These are phyloP conservation scores for Colletotrichum plurivorum DNA, from an alignment of 2,329 filamentous ascomycete species.

Conservation along the genomic window DNA sequence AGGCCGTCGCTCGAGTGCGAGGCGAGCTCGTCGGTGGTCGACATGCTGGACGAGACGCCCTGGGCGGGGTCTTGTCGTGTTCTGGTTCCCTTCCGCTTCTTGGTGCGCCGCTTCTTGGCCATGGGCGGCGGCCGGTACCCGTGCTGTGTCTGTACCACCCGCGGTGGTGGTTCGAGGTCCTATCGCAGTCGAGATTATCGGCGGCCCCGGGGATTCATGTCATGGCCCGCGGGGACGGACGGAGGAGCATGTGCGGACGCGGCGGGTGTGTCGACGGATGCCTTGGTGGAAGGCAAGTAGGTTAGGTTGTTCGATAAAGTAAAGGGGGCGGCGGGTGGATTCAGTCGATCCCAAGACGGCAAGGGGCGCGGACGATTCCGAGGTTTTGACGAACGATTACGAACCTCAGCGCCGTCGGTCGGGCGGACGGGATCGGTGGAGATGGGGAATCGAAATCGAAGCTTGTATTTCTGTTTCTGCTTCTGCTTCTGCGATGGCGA, in stretches of 20 bases:
- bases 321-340: slow-evolving; percentile 20
- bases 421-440: slow-evolving; percentile 8
- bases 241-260: slow-evolving; percentile 10
- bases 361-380: slow-evolving; percentile 6
- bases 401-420: slow-evolving; percentile 20
- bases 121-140: slow-evolving; percentile 48
- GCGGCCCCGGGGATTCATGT: slow-evolving; percentile 33
- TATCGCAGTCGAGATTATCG: slow-evolving; percentile 29
- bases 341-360: slow-evolving; percentile 9
- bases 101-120: slow-evolving; percentile 51
- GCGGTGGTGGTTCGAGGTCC: slow-evolving; percentile 18
- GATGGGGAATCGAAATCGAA: not conserved
- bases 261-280: not conserved
- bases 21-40: slow-evolving; percentile 50
- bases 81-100: slow-evolving; percentile 47
- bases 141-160: slow-evolving; percentile 36
- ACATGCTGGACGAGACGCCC: slow-evolving; percentile 45
- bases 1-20: slow-evolving; percentile 52
- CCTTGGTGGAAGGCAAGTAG: no score
- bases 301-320: slow-evolving; percentile 6
- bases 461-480: not conserved
- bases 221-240: slow-evolving; percentile 16
- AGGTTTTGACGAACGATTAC: slow-evolving; percentile 15
- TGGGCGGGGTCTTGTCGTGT: slow-evolving; percentile 38
- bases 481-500: not conserved